Evolutionary conservation across 345 rosid genomes (phyloP), one percentile per base, ranked within the genome.

Genomic region (Physaria fendleri): DNA sequence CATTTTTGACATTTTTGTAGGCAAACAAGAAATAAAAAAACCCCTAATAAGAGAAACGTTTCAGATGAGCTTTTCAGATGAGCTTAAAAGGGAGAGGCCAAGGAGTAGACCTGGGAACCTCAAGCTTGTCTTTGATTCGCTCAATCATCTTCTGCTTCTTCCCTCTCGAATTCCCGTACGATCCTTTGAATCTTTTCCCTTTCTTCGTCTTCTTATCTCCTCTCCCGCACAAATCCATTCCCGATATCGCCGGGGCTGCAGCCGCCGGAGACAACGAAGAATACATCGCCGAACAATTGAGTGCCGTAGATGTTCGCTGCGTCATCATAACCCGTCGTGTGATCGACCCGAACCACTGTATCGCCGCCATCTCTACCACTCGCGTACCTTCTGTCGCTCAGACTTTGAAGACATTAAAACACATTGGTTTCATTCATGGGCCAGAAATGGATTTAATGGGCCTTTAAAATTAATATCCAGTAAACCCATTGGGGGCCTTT

Each of bases 81-180:
- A 93, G 89, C 83, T 87, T 93, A 84, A 93, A 94, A 66, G 96
- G 96, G 23, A 90, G 95, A 72, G 97, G 99, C 99, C 96, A 94
- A 30, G 99, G 97, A 45, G 96, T 94, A 28, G 97, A 90, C 84
- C 92, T 87, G 74, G 97, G 99, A 23, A 90, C 80, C 73, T 94
- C 97, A 10, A 83, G 79, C 75, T 68, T 93, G 46, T 89, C 99
- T 65, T 93, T 89, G 72, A 90, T 76, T 3, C 99, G 79, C 68
- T 90, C 88, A 1, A 85, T 82, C 95, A 38, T 87, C 88, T 93
- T 87, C 70, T 93, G 90, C 74, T 83, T 93, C 81, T 83, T 87
- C 37, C 95, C 92, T 76, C 96, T 77, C 59, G 90, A 64, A 57
- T 83, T 89, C 0, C 97, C 96, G 66, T 82, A 87, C 46, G 97